These are phyloP conservation scores for Epichloe typhina DNA, from an alignment of 2,329 filamentous ascomycete species.

Conservation along the genomic window DNA sequence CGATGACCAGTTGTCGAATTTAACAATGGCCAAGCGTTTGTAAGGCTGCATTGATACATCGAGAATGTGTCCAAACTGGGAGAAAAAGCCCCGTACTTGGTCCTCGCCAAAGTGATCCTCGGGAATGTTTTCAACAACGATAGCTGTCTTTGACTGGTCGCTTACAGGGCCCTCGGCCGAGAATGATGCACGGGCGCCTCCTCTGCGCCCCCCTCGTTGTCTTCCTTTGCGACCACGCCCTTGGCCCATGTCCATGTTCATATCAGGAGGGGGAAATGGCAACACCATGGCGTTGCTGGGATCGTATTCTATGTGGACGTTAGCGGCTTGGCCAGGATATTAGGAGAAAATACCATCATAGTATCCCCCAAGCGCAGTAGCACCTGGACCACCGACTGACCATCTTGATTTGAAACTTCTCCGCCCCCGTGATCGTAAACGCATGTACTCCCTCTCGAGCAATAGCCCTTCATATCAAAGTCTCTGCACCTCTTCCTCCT, in stretches of 20 bases:
- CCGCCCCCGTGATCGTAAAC: slow-evolving; percentile 49
- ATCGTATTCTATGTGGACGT: slow-evolving; percentile 18
- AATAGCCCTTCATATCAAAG: slow-evolving; percentile 62
- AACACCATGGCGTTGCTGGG: slow-evolving; percentile 17
- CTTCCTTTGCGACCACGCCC: slow-evolving; percentile 22
- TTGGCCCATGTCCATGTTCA: slow-evolving; percentile 17
- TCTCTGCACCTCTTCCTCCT: slow-evolving; percentile 44
- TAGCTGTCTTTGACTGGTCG: slow-evolving; percentile 50
- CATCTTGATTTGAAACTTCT: slow-evolving; percentile 9
- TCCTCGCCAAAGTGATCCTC: slow-evolving; percentile 55
- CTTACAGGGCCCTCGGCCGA: slow-evolving; percentile 49
- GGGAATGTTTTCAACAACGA: slow-evolving; percentile 70
- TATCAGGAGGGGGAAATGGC: slow-evolving; percentile 10
- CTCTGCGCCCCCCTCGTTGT: slow-evolving; percentile 23
- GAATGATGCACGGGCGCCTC: slow-evolving; percentile 39
- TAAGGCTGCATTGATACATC: slow-evolving; percentile 53
- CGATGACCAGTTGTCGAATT: slow-evolving; percentile 50
- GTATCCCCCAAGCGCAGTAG: no score
- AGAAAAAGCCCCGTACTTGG: slow-evolving; percentile 54
- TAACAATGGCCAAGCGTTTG: slow-evolving; percentile 56
- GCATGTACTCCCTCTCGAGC: slow-evolving; percentile 53
- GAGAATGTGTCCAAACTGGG: slow-evolving; percentile 53
- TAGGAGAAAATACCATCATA: no score
- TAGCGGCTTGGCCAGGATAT: not conserved
- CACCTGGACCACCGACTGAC: slow-evolving; percentile 10